These are phyloP conservation scores for Bryoglossum gracile DNA, from an alignment of 495 filamentous ascomycete genomes.

Conservation along the genomic window DNA sequence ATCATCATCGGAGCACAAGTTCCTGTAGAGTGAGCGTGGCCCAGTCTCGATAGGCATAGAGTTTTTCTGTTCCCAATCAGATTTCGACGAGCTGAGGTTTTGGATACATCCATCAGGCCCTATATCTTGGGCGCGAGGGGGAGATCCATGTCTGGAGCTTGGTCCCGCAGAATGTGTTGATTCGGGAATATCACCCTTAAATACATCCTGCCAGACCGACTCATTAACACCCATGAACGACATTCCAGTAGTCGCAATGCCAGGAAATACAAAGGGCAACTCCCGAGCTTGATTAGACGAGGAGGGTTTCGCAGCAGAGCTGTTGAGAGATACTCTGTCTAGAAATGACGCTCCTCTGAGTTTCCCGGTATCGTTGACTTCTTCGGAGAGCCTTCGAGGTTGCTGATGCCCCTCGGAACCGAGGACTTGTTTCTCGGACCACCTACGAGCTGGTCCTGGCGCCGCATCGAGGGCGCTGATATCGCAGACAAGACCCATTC, in stretches of 20 bases:
- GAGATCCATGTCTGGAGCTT: conserved; percentile 5
- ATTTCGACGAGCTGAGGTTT: not conserved
- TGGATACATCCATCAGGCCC: not conserved
- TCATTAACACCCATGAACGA: conserved; percentile 2
- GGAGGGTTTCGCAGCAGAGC: conserved; percentile 3
- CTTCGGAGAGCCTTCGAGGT: too few species aligned
- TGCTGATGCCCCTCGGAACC: not conserved
- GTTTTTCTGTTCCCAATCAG: not conserved
- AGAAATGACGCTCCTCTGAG: conserved; percentile 9
- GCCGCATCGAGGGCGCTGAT: conserved; percentile 25
- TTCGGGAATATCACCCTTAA: conserved; percentile 2
- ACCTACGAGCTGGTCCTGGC: not conserved
- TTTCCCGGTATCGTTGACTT: too few species aligned
- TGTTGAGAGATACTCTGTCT: conserved; percentile 14
- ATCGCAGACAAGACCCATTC: conserved; percentile 58
- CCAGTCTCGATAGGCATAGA: conserved; percentile 25
- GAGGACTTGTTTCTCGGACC: not conserved
- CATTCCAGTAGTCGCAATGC: conserved; percentile 6
- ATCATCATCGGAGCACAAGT: conserved; percentile 59
- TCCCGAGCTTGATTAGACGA: not conserved
- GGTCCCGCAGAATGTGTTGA: not conserved
- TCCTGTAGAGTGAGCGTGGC: conserved; percentile 41
- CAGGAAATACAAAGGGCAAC: conserved; percentile 14
- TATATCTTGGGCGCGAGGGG: not conserved
- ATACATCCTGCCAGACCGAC: conserved; percentile 16